Conservation (phyloP, 2,329 filamentous ascomycete species). For the Rosellinia necatrix region DNA sequence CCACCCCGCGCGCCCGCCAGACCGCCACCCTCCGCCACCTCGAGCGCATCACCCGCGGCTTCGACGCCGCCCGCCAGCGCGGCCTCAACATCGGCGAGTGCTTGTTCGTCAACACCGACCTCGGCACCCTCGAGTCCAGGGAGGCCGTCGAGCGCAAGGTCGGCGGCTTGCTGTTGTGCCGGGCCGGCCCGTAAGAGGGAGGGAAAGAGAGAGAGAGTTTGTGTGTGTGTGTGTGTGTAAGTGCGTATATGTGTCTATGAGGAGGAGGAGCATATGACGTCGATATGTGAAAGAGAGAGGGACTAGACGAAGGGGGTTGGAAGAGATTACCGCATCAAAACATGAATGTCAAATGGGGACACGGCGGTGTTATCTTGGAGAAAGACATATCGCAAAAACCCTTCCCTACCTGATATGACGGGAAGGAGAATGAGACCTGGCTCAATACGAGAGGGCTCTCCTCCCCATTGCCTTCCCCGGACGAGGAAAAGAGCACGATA, state of each 20-base stretch:
- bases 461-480: too few relatives aligned
- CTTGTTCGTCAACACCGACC: slow-evolving; percentile 77
- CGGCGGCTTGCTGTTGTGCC: slow-evolving; percentile 79
- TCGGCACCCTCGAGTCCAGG: slow-evolving; percentile 77
- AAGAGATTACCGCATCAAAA: too few relatives aligned
- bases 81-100: slow-evolving; percentile 82
- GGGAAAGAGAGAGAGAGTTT: neutral
- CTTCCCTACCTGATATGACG: too few relatives aligned
- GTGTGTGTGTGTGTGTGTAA: too few relatives aligned
- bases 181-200: slow-evolving; percentile 50
- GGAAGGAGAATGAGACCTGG: neutral
- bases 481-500: too few relatives aligned
- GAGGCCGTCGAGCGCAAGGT: slow-evolving; percentile 81
- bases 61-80: slow-evolving; percentile 61
- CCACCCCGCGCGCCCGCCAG: slow-evolving; percentile 76
- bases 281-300: neutral
- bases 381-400: neutral
- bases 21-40: slow-evolving; percentile 67
- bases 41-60: slow-evolving; percentile 69
- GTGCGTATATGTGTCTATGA: too few relatives aligned
- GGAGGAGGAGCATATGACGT: neutral
- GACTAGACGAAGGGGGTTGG: neutral
- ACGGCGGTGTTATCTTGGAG: too few relatives aligned
- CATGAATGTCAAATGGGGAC: too few relatives aligned
- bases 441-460: neutral